A percentile compares a stretch with the other conserved stretches of the same genome.
Evolutionary conservation across 495 filamentous ascomycete species (phyloP).

Genomic region (Trichoderma gamsii): DNA sequence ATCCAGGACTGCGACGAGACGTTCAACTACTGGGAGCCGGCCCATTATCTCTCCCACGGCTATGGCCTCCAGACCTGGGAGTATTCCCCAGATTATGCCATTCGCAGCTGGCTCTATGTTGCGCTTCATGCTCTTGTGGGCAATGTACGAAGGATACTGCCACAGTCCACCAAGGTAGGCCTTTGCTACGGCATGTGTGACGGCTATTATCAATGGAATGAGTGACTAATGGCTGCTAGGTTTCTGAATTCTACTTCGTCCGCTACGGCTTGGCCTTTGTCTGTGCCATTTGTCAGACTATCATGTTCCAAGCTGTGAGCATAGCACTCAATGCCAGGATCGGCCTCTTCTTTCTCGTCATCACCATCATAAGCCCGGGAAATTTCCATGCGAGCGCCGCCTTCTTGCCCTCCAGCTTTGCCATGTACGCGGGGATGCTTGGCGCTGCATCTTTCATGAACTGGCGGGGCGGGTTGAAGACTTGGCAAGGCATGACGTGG

Average conservation of each 20-base stretch:
- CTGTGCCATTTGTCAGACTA: slow-evolving; percentile 75
- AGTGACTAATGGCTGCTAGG: slow-evolving; percentile 34
- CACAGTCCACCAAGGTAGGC: slow-evolving; percentile 47
- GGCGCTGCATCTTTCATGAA: slow-evolving; percentile 86
- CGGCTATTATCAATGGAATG: not conserved
- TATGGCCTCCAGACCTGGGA: slow-evolving; percentile 98
- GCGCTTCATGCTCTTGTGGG: slow-evolving; percentile 72
- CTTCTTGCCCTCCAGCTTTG: slow-evolving; percentile 90
- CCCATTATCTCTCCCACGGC: slow-evolving; percentile 88
- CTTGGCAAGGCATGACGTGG: slow-evolving; percentile 79
- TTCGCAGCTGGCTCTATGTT: slow-evolving; percentile 93
- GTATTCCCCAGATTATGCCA: slow-evolving; percentile 91
- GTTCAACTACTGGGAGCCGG: slow-evolving; percentile 99
- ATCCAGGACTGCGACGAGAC: slow-evolving; percentile 99
- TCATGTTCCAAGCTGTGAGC: slow-evolving; percentile 71
- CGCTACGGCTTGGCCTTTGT: slow-evolving; percentile 64
- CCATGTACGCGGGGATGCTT: slow-evolving; percentile 90
- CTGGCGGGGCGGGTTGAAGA: slow-evolving; percentile 67
- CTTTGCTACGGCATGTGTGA: slow-evolving; percentile 16
- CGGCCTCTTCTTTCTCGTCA: slow-evolving; percentile 73
- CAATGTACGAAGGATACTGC: slow-evolving; percentile 56
- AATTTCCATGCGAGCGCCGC: slow-evolving; percentile 87
- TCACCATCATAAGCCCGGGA: slow-evolving; percentile 71
- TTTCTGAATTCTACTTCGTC: slow-evolving; percentile 79
- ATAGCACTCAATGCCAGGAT: slow-evolving; percentile 69